A percentile compares a stretch with the other conserved stretches of the same genome.
These are phyloP conservation scores for Neolentinus lepideus DNA, from an alignment of 1,284 basidiomycete genomes.

Conservation along the genomic window DNA sequence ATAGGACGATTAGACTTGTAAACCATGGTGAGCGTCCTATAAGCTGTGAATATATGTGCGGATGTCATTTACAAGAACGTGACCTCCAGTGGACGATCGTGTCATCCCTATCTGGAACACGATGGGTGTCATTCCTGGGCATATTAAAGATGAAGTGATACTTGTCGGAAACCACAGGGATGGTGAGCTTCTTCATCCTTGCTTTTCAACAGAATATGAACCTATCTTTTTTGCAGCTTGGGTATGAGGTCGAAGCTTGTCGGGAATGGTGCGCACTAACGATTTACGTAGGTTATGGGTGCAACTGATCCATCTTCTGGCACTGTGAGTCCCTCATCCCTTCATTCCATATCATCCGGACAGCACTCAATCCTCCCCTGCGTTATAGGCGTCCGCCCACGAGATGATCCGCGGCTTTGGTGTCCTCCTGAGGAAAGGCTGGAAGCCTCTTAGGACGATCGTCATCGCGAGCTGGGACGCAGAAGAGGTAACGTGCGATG, in stretches of 20 bases:
- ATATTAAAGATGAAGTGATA: slow-evolving; percentile 81
- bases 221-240: neutral
- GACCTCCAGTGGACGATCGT: slow-evolving; percentile 54
- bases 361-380: neutral
- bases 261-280: neutral
- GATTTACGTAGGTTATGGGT: slow-evolving; percentile 50
- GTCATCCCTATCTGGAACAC: slow-evolving; percentile 85
- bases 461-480: slow-evolving; percentile 92
- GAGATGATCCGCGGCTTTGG: slow-evolving; percentile 86
- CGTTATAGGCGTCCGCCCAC: slow-evolving; percentile 62
- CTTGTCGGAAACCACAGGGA: slow-evolving; percentile 85
- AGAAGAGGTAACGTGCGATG: slow-evolving; percentile 57
- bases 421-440: slow-evolving; percentile 62
- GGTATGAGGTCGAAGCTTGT: neutral
- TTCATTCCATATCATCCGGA: neutral
- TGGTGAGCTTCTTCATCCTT: slow-evolving; percentile 34
- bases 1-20: slow-evolving; percentile 43
- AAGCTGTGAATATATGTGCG: slow-evolving; percentile 3
- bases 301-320: slow-evolving; percentile 65
- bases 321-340: neutral
- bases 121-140: slow-evolving; percentile 87
- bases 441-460: slow-evolving; percentile 86
- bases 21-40: slow-evolving; percentile 49
- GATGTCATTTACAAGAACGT: slow-evolving; percentile 5
- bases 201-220: neutral